A percentile compares a stretch with the other conserved stretches of the same genome.
Conservation (phyloP, 78 protist genomes). For the Speleostelium caveatum region DNA sequence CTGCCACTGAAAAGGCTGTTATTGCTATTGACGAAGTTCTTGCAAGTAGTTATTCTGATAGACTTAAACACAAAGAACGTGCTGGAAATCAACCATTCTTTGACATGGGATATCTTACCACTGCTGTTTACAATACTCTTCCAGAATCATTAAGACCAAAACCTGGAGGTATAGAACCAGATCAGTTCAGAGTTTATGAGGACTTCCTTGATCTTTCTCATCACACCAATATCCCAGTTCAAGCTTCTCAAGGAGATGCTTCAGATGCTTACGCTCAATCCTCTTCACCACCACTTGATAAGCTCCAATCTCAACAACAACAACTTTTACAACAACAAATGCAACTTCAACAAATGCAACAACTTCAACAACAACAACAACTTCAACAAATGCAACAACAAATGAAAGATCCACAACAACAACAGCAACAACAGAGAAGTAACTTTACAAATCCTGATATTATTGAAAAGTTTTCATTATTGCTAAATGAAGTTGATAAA, state of each 20-base stretch:
- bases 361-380: slow-evolving; percentile 11
- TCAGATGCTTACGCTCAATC: neutral
- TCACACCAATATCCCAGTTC: slow-evolving; percentile 20
- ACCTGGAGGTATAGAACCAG: slow-evolving; percentile 84
- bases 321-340: slow-evolving; percentile 16
- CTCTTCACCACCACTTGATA: neutral
- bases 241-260: neutral
- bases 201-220: slow-evolving; percentile 85
- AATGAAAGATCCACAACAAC: neutral
- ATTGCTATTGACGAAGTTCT: slow-evolving; percentile 89
- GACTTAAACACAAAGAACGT: slow-evolving; percentile 79
- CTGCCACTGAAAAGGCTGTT: slow-evolving; percentile 91
- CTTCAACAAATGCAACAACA: slow-evolving; percentile 1
- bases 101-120: slow-evolving; percentile 65
- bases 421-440: neutral
- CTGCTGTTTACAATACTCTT: slow-evolving; percentile 65
- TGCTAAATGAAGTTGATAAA: slow-evolving; percentile 63
- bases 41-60: slow-evolving; percentile 55
- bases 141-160: slow-evolving; percentile 92
- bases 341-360: slow-evolving; percentile 12
- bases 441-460: slow-evolving; percentile 18
- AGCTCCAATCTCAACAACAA: slow-evolving; percentile 3
- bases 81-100: slow-evolving; percentile 76
- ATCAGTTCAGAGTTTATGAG: slow-evolving; percentile 92
- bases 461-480: slow-evolving; percentile 19